Evolutionary conservation across 139 green algal species (phyloP).

Genomic region (Nannochloris sp.): DNA sequence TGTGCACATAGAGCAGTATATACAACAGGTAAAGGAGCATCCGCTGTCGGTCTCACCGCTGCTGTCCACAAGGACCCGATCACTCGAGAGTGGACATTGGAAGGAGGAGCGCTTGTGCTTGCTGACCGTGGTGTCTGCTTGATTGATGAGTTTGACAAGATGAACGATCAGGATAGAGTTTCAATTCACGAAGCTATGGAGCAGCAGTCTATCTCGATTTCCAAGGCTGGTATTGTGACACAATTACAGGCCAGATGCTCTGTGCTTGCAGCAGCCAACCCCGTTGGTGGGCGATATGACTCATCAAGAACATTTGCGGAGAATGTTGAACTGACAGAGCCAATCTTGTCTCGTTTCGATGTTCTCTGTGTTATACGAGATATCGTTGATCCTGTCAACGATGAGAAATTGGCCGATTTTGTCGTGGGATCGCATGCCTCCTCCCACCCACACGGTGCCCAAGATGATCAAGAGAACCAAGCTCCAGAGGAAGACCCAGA

Average conservation of each 20-base stretch:
- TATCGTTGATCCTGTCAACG: slow-evolving; percentile 82
- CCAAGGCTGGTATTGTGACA: slow-evolving; percentile 95
- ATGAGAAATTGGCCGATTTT: slow-evolving; percentile 87
- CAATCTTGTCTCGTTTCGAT: slow-evolving; percentile 97
- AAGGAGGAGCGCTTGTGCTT: slow-evolving; percentile 95
- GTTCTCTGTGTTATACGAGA: slow-evolving; percentile 94
- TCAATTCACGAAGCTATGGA: slow-evolving; percentile 91
- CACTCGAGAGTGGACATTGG: slow-evolving; percentile 94
- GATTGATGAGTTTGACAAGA: slow-evolving; percentile 99
- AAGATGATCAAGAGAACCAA: slow-evolving; percentile 1
- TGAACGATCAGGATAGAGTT: slow-evolving; percentile 96
- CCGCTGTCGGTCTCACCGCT: slow-evolving; percentile 92
- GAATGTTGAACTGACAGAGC: slow-evolving; percentile 90
- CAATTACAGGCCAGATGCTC: slow-evolving; percentile 72
- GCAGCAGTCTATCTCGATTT: slow-evolving; percentile 99
- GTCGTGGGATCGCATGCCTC: slow-evolving; percentile 78
- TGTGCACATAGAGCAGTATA: slow-evolving; percentile 86
- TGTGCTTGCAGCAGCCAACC: slow-evolving; percentile 97
- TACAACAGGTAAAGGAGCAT: slow-evolving; percentile 96
- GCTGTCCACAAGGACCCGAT: slow-evolving; percentile 89
- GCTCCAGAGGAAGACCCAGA: slow-evolving; percentile 39
- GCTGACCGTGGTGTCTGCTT: slow-evolving; percentile 94
- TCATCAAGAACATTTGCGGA: slow-evolving; percentile 70
- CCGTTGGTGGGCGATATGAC: slow-evolving; percentile 91
- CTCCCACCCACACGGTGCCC: slow-evolving; percentile 58